Conservation (phyloP, 2,329 filamentous ascomycete species). For the Exophiala spinifera region DNA sequence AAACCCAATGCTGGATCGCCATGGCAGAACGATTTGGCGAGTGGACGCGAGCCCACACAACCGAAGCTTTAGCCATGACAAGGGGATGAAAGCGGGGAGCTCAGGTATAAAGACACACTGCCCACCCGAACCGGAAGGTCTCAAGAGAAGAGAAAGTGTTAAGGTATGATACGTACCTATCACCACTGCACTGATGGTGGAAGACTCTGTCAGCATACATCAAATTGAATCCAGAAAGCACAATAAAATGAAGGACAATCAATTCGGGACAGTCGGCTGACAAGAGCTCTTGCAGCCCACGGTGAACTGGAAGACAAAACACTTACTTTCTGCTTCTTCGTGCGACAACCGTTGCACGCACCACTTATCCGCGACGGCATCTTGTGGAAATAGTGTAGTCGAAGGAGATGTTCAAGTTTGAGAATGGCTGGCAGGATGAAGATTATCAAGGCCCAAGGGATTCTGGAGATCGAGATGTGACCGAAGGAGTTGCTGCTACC, state of each 20-base stretch:
- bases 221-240: too few species aligned
- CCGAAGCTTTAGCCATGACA: conserved; percentile 2
- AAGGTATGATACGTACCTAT: conserved; percentile 33
- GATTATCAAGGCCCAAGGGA: not conserved
- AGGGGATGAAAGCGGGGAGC: not conserved
- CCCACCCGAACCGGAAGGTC: not conserved
- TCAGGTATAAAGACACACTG: too few species aligned
- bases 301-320: not conserved
- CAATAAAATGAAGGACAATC: too few species aligned
- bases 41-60: not conserved
- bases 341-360: conserved; percentile 42
- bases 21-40: conserved; percentile 12
- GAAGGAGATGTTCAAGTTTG: too few species aligned
- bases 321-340: conserved; percentile 43
- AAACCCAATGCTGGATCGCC: conserved; percentile 5
- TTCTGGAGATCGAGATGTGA: too few species aligned
- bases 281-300: too few species aligned
- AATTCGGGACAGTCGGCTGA: too few species aligned
- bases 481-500: not conserved
- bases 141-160: not conserved
- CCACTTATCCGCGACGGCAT: conserved; percentile 39
- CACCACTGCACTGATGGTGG: conserved; percentile 37
- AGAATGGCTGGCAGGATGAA: too few species aligned
- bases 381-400: conserved; percentile 16
- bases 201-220: conserved; percentile 11